These are phyloP conservation scores for Zygnema cylindricum DNA, from an alignment of 139 green algal species.

Conservation along the genomic window DNA sequence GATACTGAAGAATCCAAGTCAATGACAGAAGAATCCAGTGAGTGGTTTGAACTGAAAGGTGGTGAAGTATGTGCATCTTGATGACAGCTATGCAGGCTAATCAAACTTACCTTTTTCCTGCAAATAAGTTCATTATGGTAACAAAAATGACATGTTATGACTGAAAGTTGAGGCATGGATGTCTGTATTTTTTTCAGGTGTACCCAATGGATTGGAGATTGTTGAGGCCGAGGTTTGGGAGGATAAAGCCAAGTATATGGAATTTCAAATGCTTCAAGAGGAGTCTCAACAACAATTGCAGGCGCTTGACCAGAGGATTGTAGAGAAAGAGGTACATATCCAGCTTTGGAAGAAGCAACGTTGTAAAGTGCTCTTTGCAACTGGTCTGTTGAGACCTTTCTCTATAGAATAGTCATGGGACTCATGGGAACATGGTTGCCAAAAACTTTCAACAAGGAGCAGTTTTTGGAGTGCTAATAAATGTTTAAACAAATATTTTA, in stretches of 20 bases:
- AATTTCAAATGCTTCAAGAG: constrained; percentile 1
- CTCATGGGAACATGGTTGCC: too few relatives aligned
- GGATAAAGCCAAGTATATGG: neutral
- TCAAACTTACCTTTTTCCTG: constrained; percentile 1
- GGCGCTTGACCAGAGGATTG: constrained; percentile 26
- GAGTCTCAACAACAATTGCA: neutral
- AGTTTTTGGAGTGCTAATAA: too few relatives aligned
- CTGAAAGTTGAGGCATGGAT: too few relatives aligned
- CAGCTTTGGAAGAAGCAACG: too few relatives aligned
- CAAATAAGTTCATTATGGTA: neutral
- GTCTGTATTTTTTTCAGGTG: constrained; percentile 10
- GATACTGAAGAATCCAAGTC: neutral
- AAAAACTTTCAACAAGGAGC: too few relatives aligned
- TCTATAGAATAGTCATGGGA: too few relatives aligned
- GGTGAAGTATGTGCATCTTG: neutral
- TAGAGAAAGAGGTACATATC: constrained; percentile 38
- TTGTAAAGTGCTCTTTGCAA: too few relatives aligned
- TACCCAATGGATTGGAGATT: neutral
- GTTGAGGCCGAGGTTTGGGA: constrained; percentile 14
- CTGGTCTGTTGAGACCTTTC: too few relatives aligned
- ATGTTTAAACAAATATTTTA: too few relatives aligned
- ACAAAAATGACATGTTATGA: too few relatives aligned
- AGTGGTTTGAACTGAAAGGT: neutral
- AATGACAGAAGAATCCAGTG: neutral
- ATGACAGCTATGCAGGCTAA: neutral